Conservation (phyloP, 352 stramenopile species). For the Phytophthora ohioensis region DNA sequence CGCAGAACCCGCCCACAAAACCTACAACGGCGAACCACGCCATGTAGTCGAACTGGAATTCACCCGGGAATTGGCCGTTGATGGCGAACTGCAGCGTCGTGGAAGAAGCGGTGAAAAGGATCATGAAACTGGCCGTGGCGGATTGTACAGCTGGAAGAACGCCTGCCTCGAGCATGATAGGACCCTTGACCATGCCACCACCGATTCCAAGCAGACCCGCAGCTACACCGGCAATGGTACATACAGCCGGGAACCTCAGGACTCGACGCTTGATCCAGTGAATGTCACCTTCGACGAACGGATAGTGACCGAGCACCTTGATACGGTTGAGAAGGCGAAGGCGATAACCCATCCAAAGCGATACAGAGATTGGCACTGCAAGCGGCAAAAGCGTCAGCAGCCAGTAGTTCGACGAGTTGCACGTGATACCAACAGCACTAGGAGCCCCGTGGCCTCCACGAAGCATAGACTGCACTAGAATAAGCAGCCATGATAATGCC, state of each 20-base stretch:
- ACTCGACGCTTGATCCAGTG: slow-evolving; percentile 92
- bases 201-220: slow-evolving; percentile 96
- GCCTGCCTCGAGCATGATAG: slow-evolving; percentile 97
- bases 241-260: slow-evolving; percentile 92
- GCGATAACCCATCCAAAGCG: slow-evolving; percentile 49
- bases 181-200: slow-evolving; percentile 96
- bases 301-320: slow-evolving; percentile 57
- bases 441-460: slow-evolving; percentile 68
- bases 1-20: slow-evolving; percentile 83
- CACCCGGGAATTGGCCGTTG: slow-evolving; percentile 73
- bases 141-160: slow-evolving; percentile 90
- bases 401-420: slow-evolving; percentile 93
- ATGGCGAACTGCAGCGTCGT: slow-evolving; percentile 91
- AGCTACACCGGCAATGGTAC: slow-evolving; percentile 93
- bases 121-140: slow-evolving; percentile 92
- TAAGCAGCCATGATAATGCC: slow-evolving; percentile 57
- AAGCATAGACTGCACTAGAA: slow-evolving; percentile 68
- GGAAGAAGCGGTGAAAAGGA: slow-evolving; percentile 90
- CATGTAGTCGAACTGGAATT: slow-evolving; percentile 92
- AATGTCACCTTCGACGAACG: slow-evolving; percentile 94
- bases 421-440: slow-evolving; percentile 91
- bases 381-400: slow-evolving; percentile 88
- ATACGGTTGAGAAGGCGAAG: slow-evolving; percentile 67
- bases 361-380: slow-evolving; percentile 59
- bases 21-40: slow-evolving; percentile 88